Percentiles rank a stretch among this genome's conserved stretches.
These are phyloP conservation scores for Mucor mucedo DNA, from an alignment of 371 early-diverging fungal species.

Conservation along the genomic window DNA sequence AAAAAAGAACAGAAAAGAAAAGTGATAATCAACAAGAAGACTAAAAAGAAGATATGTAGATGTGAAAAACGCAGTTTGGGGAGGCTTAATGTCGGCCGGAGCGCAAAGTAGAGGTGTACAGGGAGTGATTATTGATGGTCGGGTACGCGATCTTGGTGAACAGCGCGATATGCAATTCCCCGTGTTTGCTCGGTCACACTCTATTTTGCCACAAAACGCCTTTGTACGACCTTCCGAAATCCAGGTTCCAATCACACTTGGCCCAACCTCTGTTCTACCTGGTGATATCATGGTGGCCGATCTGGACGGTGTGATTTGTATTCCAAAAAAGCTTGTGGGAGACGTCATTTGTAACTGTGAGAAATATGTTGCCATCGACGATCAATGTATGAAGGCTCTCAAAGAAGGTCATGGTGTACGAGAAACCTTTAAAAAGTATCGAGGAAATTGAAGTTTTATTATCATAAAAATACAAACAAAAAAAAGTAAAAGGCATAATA, in stretches of 20 bases:
- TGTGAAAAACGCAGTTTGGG: slow-evolving; percentile 80
- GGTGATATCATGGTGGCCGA: slow-evolving; percentile 84
- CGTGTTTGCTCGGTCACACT: slow-evolving; percentile 69
- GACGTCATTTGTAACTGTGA: slow-evolving; percentile 62
- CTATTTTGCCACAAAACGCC: slow-evolving; percentile 71
- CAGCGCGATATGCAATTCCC: slow-evolving; percentile 65
- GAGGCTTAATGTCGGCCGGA: slow-evolving; percentile 82
- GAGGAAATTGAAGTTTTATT: slow-evolving; percentile 28
- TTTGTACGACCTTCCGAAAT: slow-evolving; percentile 69
- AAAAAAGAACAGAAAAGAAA: neutral
- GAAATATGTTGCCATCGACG: slow-evolving; percentile 65
- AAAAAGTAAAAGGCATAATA: slow-evolving; percentile 1
- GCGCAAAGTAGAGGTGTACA: slow-evolving; percentile 63
- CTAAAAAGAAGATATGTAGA: slow-evolving; percentile 25
- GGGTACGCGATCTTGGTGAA: slow-evolving; percentile 76
- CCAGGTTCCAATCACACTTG: slow-evolving; percentile 66
- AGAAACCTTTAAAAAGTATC: slow-evolving; percentile 72
- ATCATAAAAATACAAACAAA: slow-evolving; percentile 3
- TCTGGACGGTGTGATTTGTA: slow-evolving; percentile 76
- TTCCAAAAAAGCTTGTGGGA: slow-evolving; percentile 61
- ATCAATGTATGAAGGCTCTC: slow-evolving; percentile 73
- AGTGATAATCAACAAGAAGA: neutral
- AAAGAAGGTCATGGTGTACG: slow-evolving; percentile 61
- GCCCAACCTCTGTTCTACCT: slow-evolving; percentile 54
- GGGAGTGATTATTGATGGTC: slow-evolving; percentile 80